Evolutionary conservation across 176 grass and related monocot genomes (phyloP).

Genomic region (Bromus sterilis): DNA sequence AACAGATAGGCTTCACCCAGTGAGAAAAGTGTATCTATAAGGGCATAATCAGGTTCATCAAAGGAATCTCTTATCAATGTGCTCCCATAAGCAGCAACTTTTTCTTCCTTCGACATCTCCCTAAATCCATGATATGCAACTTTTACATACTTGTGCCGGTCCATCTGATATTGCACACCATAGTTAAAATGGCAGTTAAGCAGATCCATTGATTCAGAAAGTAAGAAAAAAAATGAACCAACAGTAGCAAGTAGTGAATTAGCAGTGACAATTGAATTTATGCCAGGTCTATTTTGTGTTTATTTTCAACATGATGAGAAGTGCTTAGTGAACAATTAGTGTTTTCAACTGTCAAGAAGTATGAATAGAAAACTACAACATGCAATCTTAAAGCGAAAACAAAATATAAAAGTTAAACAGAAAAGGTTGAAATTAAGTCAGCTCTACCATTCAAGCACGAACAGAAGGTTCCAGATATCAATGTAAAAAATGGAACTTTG

Average conservation of each 20-base stretch:
- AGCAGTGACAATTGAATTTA: neutral
- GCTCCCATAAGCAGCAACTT: conserved; percentile 87
- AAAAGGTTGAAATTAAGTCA: neutral
- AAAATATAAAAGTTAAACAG: neutral
- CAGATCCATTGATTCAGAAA: conserved; percentile 4
- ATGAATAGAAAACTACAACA: neutral
- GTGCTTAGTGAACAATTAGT: neutral
- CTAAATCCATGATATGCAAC: conserved; percentile 97
- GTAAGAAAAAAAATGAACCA: neutral
- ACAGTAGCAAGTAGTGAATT: neutral
- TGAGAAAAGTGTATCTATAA: conserved; percentile 96
- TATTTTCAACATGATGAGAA: conserved; percentile 8
- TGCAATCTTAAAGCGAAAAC: neutral
- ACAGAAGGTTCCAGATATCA: neutral
- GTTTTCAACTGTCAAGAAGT: neutral
- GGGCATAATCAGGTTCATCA: conserved; percentile 95
- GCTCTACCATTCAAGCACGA: neutral
- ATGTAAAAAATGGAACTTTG: neutral
- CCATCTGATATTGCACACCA: conserved; percentile 67
- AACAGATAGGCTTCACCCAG: conserved; percentile 97
- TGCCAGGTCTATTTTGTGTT: neutral
- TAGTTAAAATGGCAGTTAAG: conserved; percentile 22
- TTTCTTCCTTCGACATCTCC: conserved; percentile 91
- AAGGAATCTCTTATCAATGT: conserved; percentile 91
- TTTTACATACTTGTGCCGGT: conserved; percentile 99